Conservation (phyloP, 1,284 basidiomycete genomes). For the Tremellales sp. region DNA sequence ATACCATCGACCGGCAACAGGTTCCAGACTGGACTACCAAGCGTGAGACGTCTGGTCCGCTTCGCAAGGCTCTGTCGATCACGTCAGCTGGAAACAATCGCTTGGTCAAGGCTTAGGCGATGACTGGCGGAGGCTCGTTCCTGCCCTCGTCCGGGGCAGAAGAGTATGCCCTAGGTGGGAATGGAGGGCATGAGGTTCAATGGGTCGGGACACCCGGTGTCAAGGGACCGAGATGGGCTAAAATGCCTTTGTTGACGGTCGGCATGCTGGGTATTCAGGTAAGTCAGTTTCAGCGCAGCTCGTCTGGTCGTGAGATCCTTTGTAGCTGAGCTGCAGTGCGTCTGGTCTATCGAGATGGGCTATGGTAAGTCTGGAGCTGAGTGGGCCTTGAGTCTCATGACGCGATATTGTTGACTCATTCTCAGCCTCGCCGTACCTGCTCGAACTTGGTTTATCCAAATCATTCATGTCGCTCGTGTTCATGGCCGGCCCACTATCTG, state of each 20-base stretch:
- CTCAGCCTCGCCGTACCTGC: conserved; percentile 79
- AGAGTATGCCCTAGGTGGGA: conserved; percentile 19
- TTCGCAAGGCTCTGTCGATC: no score
- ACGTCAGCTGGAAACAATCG: not conserved
- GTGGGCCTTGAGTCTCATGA: not conserved
- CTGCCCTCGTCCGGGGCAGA: conserved; percentile 10
- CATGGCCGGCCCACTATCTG: conserved; percentile 86
- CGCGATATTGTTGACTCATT: not conserved
- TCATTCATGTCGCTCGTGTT: conserved; percentile 86
- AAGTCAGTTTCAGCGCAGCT: conserved; percentile 6
- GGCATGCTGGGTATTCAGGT: conserved; percentile 77
- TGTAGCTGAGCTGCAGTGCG: conserved; percentile 34
- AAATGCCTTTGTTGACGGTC: conserved; percentile 67
- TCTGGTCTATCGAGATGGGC: conserved; percentile 90
- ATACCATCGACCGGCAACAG: no score
- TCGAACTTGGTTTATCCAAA: conserved; percentile 84
- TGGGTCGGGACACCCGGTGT: conserved; percentile 58
- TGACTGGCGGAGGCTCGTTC: conserved; percentile 38
- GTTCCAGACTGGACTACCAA: no score
- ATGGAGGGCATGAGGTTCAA: conserved; percentile 47
- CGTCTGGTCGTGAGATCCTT: not conserved
- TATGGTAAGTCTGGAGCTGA: conserved; percentile 68
- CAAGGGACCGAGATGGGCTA: conserved; percentile 59
- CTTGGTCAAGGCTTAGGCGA: conserved; percentile 6
- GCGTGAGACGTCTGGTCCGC: no score